These are phyloP conservation scores for Monosporascus sp. DNA, from an alignment of 2,329 filamentous ascomycete species.

Conservation along the genomic window DNA sequence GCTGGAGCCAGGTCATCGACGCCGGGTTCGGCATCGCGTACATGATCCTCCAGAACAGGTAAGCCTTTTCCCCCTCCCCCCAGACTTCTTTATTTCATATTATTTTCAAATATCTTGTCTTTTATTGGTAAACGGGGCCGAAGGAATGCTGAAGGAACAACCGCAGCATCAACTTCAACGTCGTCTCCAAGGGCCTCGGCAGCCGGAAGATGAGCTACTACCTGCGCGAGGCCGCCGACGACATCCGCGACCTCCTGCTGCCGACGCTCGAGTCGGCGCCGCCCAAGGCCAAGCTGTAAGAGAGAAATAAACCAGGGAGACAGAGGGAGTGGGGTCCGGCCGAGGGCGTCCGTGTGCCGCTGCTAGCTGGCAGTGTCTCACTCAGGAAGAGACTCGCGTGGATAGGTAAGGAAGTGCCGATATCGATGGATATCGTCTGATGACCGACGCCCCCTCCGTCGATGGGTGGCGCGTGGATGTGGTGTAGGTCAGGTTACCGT, in stretches of 20 bases:
- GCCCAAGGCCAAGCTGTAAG: conserved; percentile 82
- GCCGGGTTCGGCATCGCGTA: conserved; percentile 96
- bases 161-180: conserved; percentile 87
- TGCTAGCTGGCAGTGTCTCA: no score
- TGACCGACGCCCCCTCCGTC: no score
- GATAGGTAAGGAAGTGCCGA: neutral
- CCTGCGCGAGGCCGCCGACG: conserved; percentile 85
- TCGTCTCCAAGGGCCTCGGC: conserved; percentile 88
- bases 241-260: conserved; percentile 80
- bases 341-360: neutral
- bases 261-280: conserved; percentile 70
- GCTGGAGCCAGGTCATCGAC: conserved; percentile 96
- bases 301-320: neutral
- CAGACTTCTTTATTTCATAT: no score
- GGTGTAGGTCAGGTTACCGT: no score
- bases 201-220: conserved; percentile 93
- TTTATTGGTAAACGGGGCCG: no score
- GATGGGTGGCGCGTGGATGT: no score
- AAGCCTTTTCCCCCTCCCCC: conserved; percentile 19
- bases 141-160: conserved; percentile 4
- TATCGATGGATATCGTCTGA: no score
- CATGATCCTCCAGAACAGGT: conserved; percentile 99
- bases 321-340: neutral
- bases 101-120: no score
- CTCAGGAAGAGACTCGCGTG: neutral